Percentiles rank a stretch among this genome's conserved stretches.
Evolutionary conservation across 768 basidiomycete species (phyloP).

Genomic region (Hemileccinum rubropunctum): DNA sequence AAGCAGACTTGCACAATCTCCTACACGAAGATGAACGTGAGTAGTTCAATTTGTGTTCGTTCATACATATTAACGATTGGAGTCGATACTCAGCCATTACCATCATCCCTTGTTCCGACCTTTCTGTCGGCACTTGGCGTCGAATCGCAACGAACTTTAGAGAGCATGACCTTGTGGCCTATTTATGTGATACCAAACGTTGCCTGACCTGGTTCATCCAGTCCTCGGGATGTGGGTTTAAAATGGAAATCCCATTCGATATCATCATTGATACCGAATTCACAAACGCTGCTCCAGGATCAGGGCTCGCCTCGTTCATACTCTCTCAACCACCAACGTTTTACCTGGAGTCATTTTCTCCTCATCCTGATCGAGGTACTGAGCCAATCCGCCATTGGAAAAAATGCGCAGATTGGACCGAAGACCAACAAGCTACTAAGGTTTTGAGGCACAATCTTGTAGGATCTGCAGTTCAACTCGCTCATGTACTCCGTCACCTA

Average conservation of each 20-base stretch:
- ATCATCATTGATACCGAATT: conserved; percentile 58
- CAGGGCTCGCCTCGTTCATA: conserved; percentile 59
- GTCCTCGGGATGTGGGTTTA: conserved; percentile 70
- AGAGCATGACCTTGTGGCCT: conserved; percentile 71
- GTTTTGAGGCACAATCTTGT: conserved; percentile 63
- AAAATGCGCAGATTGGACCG: conserved; percentile 73
- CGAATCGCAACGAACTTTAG: conserved; percentile 56
- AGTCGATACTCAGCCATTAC: conserved; percentile 52
- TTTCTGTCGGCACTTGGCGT: conserved; percentile 77
- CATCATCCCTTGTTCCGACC: conserved; percentile 71
- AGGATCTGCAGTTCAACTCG: conserved; percentile 60
- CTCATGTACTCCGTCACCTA: conserved; percentile 51
- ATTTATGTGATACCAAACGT: conserved; percentile 64
- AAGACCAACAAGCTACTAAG: conserved; percentile 63
- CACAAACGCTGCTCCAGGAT: conserved; percentile 49
- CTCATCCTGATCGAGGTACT: conserved; percentile 28
- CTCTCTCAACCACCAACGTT: conserved; percentile 68
- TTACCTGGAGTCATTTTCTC: conserved; percentile 52
- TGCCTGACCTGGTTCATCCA: conserved; percentile 79
- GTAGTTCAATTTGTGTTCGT: conserved; percentile 23
- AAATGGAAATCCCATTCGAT: conserved; percentile 79
- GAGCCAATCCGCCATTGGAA: conserved; percentile 50
- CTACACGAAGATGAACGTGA: conserved; percentile 77
- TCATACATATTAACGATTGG: not conserved
- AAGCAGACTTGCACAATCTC: conserved; percentile 59